Conservation (phyloP, 1,284 basidiomycete genomes). For the Pseudozyma hubeiensis region DNA sequence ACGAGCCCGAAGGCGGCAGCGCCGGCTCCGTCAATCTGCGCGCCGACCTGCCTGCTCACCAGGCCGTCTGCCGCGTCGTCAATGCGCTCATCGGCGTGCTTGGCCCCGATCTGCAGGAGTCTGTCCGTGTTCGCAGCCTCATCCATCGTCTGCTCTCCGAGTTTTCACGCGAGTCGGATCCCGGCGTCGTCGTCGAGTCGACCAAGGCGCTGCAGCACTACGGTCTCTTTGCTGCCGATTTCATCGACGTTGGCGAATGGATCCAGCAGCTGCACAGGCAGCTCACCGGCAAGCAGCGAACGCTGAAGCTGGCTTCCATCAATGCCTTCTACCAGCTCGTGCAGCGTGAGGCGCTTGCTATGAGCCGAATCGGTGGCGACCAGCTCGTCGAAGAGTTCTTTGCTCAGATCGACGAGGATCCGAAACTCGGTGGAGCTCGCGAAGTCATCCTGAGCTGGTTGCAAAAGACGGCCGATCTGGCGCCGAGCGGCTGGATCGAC, state of each 20-base stretch:
- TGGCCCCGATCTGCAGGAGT: conserved; percentile 94
- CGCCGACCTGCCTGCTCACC: conserved; percentile 90
- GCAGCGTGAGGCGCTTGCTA: conserved; percentile 89
- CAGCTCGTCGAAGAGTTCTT: conserved; percentile 93
- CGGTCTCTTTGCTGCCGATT: conserved; percentile 90
- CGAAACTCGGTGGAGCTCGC: conserved; percentile 90
- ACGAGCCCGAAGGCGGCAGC: conserved; percentile 93
- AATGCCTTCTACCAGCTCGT: conserved; percentile 96
- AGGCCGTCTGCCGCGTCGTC: conserved; percentile 88
- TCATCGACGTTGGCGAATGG: conserved; percentile 69
- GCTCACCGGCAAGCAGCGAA: conserved; percentile 69
- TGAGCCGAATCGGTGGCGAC: conserved; percentile 94
- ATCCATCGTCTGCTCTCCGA: conserved; percentile 87
- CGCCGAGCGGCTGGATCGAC: conserved; percentile 97
- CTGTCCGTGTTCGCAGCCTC: conserved; percentile 79
- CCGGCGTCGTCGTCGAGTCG: conserved; percentile 89
- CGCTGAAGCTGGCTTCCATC: conserved; percentile 91
- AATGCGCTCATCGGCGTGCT: conserved; percentile 93
- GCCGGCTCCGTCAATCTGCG: conserved; percentile 81
- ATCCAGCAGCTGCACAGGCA: conserved; percentile 50
- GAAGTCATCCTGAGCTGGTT: conserved; percentile 96
- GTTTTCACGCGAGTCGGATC: conserved; percentile 83
- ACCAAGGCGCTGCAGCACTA: conserved; percentile 96
- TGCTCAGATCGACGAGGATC: conserved; percentile 91
- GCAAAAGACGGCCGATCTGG: conserved; percentile 88